These are phyloP conservation scores for Amaranthus tricolor DNA, from an alignment of 179 eudicot genomes.

Conservation along the genomic window DNA sequence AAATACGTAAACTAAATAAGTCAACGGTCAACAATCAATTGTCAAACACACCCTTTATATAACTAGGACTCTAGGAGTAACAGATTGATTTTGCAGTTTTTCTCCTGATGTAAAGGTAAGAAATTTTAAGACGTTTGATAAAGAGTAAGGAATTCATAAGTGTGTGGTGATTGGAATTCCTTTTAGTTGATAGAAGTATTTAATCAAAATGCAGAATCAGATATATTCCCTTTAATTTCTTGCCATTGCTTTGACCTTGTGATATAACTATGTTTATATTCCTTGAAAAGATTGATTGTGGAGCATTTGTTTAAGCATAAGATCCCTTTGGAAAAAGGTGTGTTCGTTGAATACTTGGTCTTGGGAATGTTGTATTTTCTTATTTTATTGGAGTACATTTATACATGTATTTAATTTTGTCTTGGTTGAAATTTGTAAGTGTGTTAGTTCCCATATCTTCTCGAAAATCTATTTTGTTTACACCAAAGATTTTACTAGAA, in stretches of 20 bases:
- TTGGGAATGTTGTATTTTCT: too few species aligned
- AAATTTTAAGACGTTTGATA: background rate
- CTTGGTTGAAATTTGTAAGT: too few species aligned
- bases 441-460: too few species aligned
- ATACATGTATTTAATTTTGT: too few species aligned
- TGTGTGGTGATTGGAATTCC: background rate
- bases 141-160: background rate
- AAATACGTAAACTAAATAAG: too few species aligned
- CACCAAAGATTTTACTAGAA: too few species aligned
- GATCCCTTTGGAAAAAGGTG: background rate
- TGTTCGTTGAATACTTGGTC: background rate
- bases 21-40: too few species aligned
- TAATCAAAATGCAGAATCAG: background rate
- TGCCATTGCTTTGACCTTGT: background rate
- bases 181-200: background rate
- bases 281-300: background rate
- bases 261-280: background rate
- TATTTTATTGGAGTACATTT: too few species aligned
- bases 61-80: slow-evolving; percentile 19
- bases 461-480: too few species aligned
- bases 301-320: background rate
- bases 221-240: background rate
- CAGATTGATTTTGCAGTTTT: background rate
- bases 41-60: background rate
- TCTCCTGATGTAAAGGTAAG: slow-evolving; percentile 1